phyloP scores from a whole-genome alignment of 805 yeast species.

The Candida lessepsii region DNA sequence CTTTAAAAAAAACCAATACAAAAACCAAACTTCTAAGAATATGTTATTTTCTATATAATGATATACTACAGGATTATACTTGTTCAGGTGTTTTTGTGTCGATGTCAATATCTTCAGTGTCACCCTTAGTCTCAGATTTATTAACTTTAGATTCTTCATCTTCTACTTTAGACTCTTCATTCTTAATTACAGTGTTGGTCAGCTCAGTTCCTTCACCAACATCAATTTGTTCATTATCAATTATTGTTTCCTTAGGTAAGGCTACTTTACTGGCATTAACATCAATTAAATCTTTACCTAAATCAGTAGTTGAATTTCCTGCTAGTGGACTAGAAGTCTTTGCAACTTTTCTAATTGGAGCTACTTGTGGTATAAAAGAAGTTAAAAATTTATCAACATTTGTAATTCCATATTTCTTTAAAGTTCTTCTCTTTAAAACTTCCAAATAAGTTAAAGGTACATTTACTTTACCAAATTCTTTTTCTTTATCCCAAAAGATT shows the following conservation, averaged over 20 bases:
- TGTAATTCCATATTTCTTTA: conserved; percentile 38
- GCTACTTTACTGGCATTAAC: conserved; percentile 28
- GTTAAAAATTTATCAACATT: conserved; percentile 35
- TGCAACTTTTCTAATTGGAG: conserved; percentile 9
- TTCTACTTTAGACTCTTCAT: conserved; percentile 6
- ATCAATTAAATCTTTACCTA: conserved; percentile 25
- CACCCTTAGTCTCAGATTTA: background rate
- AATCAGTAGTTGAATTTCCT: conserved; percentile 13
- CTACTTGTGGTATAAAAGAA: conserved; percentile 33
- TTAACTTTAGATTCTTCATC: background rate
- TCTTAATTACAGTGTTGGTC: too few species aligned
- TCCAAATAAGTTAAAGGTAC: conserved; percentile 40
- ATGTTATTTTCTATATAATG: conserved; percentile 1
- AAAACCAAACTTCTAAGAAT: background rate
- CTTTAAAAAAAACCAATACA: too few species aligned
- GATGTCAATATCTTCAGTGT: conserved; percentile 1
- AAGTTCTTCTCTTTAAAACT: conserved; percentile 41
- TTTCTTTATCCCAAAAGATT: conserved; percentile 34
- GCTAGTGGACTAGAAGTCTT: conserved; percentile 13
- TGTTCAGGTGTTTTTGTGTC: background rate
- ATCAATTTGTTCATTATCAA: conserved; percentile 24
- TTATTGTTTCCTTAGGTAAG: conserved; percentile 43
- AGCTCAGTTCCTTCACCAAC: conserved; percentile 5
- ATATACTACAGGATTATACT: conserved; percentile 2
- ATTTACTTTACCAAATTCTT: conserved; percentile 31